phyloP scores from a whole-genome alignment of 768 basidiomycete genomes.

The Agaricus blazei region DNA sequence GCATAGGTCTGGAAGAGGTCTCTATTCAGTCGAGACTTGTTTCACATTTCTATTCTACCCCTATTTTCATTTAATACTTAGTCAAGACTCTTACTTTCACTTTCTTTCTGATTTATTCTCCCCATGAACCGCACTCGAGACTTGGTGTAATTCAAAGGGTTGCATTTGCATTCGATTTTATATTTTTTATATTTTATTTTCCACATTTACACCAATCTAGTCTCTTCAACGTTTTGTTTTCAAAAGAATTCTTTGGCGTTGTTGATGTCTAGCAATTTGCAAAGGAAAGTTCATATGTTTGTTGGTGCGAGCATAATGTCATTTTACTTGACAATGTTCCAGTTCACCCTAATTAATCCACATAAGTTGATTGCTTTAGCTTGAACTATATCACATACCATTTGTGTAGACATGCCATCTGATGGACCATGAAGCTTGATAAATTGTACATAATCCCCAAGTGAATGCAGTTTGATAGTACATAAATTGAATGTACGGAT shows the following conservation, averaged over 20 bases:
- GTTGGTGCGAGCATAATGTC: conserved; percentile 29
- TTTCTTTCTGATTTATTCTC: too few relatives aligned
- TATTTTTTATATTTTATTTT: too few relatives aligned
- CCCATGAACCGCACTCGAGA: too few relatives aligned
- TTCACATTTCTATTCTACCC: too few relatives aligned
- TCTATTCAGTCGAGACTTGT: too few relatives aligned
- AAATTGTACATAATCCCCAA: conserved; percentile 27
- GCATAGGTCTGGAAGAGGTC: too few relatives aligned
- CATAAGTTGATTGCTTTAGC: neutral
- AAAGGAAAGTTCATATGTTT: conserved; percentile 20
- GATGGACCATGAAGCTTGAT: conserved; percentile 29
- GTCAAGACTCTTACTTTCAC: too few relatives aligned
- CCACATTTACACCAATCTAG: too few relatives aligned
- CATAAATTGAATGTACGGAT: conserved; percentile 18
- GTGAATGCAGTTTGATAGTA: conserved; percentile 33
- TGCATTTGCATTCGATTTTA: too few relatives aligned
- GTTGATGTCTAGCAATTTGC: conserved; percentile 24
- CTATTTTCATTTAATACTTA: too few relatives aligned
- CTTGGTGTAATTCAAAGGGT: too few relatives aligned
- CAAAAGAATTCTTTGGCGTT: neutral
- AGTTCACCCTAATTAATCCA: conserved; percentile 28
- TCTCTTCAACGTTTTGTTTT: neutral
- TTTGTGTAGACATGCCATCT: conserved; percentile 36
- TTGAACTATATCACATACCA: conserved; percentile 18
- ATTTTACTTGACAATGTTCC: conserved; percentile 34